Evolutionary conservation across 2,329 filamentous ascomycete species (phyloP).

Genomic region (Neoascochyta sp.): DNA sequence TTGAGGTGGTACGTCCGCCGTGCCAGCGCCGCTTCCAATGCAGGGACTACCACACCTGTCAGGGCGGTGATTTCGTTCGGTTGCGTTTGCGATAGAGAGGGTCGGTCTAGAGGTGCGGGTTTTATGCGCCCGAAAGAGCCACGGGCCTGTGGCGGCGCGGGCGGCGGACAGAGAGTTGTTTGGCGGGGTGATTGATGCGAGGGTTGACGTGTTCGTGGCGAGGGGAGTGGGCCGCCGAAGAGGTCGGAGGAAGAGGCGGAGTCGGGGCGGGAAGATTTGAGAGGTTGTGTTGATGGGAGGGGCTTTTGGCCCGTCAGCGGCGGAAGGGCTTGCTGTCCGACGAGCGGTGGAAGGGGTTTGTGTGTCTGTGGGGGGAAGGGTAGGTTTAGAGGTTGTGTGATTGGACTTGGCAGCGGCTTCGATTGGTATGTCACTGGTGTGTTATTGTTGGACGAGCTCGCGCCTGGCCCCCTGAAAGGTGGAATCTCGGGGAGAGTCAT

Average conservation of each 20-base stretch:
- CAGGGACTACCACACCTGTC: constrained; percentile 87
- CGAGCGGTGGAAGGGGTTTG: constrained; percentile 19
- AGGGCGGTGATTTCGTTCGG: constrained; percentile 75
- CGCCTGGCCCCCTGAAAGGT: constrained; percentile 27
- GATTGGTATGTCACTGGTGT: constrained; percentile 13
- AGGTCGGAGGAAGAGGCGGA: constrained; percentile 28
- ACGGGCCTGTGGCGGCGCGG: constrained; percentile 20
- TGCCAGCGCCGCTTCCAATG: constrained; percentile 84
- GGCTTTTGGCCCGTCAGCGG: constrained; percentile 24
- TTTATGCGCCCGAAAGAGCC: constrained; percentile 32
- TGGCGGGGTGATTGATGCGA: constrained; percentile 6
- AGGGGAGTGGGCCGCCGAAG: constrained; percentile 23
- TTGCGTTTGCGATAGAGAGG: constrained; percentile 40
- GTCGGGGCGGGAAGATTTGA: constrained; percentile 13
- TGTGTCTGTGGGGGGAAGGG: constrained; percentile 4
- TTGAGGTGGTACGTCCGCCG: constrained; percentile 63
- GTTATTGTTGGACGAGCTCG: constrained; percentile 10
- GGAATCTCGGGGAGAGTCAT: constrained; percentile 36
- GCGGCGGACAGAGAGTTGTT: constrained; percentile 6
- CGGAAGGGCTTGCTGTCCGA: constrained; percentile 25
- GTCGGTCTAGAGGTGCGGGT: constrained; percentile 13
- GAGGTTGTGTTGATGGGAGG: constrained; percentile 20
- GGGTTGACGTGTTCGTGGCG: constrained; percentile 5
- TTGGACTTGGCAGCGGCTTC: constrained; percentile 20
- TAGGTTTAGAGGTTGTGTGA: constrained; percentile 4